Evolutionary conservation across 495 filamentous ascomycete genomes (phyloP).

Genomic region (Cercophora samala): DNA sequence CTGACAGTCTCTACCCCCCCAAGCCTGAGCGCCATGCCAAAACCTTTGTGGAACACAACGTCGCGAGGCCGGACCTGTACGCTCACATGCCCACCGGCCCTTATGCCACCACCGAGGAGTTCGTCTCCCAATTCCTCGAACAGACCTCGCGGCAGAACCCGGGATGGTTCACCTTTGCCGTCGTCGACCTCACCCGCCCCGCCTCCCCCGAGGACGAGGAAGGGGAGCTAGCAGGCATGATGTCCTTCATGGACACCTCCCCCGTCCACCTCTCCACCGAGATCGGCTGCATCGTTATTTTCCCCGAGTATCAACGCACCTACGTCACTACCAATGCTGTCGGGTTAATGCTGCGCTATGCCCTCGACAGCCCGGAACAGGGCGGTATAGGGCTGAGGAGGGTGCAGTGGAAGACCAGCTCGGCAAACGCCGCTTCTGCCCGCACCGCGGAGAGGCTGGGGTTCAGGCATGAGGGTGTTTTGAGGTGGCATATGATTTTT

Average conservation of each 20-base stretch:
- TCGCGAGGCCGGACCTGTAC: neutral
- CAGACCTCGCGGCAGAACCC: neutral
- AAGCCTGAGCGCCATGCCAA: neutral
- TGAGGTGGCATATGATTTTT: neutral
- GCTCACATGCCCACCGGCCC: neutral
- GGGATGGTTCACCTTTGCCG: neutral
- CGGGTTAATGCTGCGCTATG: neutral
- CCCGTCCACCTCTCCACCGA: slow-evolving; percentile 15
- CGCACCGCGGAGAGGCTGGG: neutral
- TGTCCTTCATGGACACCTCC: slow-evolving; percentile 20
- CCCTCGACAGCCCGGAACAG: neutral
- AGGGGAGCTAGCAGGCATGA: slow-evolving; percentile 21
- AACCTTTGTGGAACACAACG: neutral
- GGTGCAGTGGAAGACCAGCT: neutral
- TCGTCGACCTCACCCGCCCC: neutral
- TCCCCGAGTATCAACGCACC: neutral
- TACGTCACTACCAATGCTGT: neutral
- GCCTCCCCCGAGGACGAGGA: slow-evolving; percentile 19
- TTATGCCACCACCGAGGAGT: neutral
- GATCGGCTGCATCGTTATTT: neutral
- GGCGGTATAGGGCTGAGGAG: neutral
- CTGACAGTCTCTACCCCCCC: no score
- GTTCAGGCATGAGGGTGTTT: neutral
- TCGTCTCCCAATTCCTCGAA: neutral
- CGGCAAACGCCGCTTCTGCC: neutral